Base-by-base conservation (phyloP, 2,329 filamentous ascomycete genomes). In the Curvularia hawaiiensis region DNA sequence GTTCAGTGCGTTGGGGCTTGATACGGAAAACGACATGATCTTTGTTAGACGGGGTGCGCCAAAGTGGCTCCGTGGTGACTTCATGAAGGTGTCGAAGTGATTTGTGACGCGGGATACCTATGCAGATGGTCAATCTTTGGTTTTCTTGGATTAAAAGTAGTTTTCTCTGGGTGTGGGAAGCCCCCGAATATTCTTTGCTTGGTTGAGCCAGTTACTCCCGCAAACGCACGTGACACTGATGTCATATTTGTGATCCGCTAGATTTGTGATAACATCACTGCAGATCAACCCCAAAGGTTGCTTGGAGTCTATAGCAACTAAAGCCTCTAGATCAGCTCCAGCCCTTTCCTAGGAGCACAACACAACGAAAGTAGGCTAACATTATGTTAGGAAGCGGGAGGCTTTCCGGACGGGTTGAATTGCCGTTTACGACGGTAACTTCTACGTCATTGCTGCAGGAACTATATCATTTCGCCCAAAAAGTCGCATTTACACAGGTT, bases 1-100 rank as follows among this genome's bases (percentile, higher is more conserved):
- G 41, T 60, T 60, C 31, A 56, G 54, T 18, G 47, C 50, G 11
- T 39, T 60, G 12, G 54, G 58, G 10, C 43, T 60, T 9, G 54
- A 58, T 26, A 47, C 50, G n/a, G 54, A 60, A 39, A 53, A 56
- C 10, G 54, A 60, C 30, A 60, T 60, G 58, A 60, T 60, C n/a
- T 60, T 60, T 16, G 54, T 60, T 12, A 49, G 58, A 22, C 46
- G 47, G 43, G 50, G 54, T 44, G 50, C 58, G 22, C 56, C 56
- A 16, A 58, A 50, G 47, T 58, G 56, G 56, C 46, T 58, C 14
- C 46, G 56, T 20, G 51, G 56, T 10, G 56, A 58, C n/a, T 58
- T 58, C 18, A 55, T 50, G n/a, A 54, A 30, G 46, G 31, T 18
- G 24, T 50, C 50, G 24, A 58, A 58, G 40, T 58, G 38, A 54